Base-by-base conservation (phyloP, 805 yeast genomes). In the Blastobotrys terrestris region DNA sequence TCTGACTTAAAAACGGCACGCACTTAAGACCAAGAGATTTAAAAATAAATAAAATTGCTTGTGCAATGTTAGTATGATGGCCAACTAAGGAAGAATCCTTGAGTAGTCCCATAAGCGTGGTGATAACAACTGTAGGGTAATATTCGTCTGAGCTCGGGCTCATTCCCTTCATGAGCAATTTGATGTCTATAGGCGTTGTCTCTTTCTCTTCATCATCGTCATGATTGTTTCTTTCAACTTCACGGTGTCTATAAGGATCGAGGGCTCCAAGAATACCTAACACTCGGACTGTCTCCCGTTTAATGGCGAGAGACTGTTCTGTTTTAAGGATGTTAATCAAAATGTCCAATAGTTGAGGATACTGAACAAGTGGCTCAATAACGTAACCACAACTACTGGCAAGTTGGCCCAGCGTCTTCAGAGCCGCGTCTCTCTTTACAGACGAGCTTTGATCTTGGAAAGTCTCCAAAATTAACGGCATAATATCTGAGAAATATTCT, bases 171-270 rank as follows among this genome's bases (percentile, higher is more conserved):
- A 94, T 89, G 50, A 94, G 73, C 20, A 94, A 72, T 3, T 92
- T 88, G 58, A 92, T 86, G 62, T 94, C 99, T 4, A 90, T 81
- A 0, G 97, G 85, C 2, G 96, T 94, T 1, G 92, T 89, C 62
- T 86, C 86, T 56, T 87, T 92, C 58, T 87, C 95, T 59, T 74
- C 62, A 1, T 61, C 55, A 21, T 60, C 63, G 22, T 63, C 66
- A 46, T 78, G 81, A 0, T 85, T 78, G 1, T 75, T 76, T 53
- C 87, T 83, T 64, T 91, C 98, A 7, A 91, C 87, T 60, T 89
- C 96, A 52, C 96, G 81, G 60, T 90, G 95, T 64, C 88, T 91
- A 65, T 92, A 94, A 0, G 99, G 99, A 68, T 94, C 99, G 47
- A 94, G 72, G 0, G 99, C 99, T 57, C 99, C 99, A 43, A 94